A percentile compares a stretch with the other conserved stretches of the same genome.
Evolutionary conservation across 2,329 filamentous ascomycete genomes (phyloP).

Genomic region (Rhinocladiella mackenziei): DNA sequence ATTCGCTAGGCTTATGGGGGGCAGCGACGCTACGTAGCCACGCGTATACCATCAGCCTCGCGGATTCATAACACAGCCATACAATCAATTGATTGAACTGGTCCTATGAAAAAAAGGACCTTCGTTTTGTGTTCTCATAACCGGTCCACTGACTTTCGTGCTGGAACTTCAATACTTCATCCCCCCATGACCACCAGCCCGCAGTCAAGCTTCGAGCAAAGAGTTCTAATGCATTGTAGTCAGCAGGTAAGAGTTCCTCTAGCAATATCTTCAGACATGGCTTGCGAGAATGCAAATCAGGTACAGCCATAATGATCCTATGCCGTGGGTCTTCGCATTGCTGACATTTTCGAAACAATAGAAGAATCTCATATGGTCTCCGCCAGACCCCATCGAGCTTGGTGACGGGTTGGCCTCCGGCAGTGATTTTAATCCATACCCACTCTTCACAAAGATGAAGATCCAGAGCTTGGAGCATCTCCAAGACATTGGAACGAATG

Average conservation of each 20-base stretch:
- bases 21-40: neutral
- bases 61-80: neutral
- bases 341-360: slow-evolving; percentile 45
- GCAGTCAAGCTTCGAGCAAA: slow-evolving; percentile 58
- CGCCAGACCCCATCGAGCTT: slow-evolving; percentile 53
- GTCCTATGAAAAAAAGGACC: too few species aligned
- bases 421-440: slow-evolving; percentile 61
- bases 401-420: slow-evolving; percentile 50
- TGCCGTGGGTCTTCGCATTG: slow-evolving; percentile 35
- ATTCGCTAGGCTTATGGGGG: neutral
- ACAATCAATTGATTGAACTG: too few species aligned
- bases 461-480: slow-evolving; percentile 47
- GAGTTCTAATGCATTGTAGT: slow-evolving; percentile 55
- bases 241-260: slow-evolving; percentile 39
- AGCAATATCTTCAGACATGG: slow-evolving; percentile 57
- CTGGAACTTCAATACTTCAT: slow-evolving; percentile 61
- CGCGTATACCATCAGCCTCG: too few species aligned
- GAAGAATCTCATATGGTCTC: slow-evolving; percentile 58
- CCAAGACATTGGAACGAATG: slow-evolving; percentile 46
- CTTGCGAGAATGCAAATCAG: slow-evolving; percentile 63
- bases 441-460: slow-evolving; percentile 56
- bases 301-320: slow-evolving; percentile 55
- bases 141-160: slow-evolving; percentile 21
- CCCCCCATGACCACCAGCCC: slow-evolving; percentile 60
- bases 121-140: neutral